Percentiles rank a stretch among this genome's conserved stretches.
phyloP scores from a whole-genome alignment of 768 basidiomycete species.

The Boletus bicolor region DNA sequence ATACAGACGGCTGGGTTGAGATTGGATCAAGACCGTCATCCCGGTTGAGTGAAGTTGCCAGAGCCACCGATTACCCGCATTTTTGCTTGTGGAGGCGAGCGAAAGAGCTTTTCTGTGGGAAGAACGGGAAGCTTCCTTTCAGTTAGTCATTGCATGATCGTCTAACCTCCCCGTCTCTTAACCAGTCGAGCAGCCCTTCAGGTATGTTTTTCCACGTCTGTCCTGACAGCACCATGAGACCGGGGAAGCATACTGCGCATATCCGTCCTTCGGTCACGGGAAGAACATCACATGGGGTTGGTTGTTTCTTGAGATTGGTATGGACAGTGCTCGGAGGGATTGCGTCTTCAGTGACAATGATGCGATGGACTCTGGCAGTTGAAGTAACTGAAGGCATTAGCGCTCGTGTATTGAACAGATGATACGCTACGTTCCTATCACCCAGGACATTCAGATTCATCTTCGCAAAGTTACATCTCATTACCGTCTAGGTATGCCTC shows the following conservation, averaged over 20 bases:
- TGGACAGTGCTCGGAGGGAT: neutral
- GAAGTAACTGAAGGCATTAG: slow-evolving; percentile 5
- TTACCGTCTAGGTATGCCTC: slow-evolving; percentile 75
- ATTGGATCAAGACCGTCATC: slow-evolving; percentile 45
- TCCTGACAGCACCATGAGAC: too few relatives aligned
- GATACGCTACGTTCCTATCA: slow-evolving; percentile 18
- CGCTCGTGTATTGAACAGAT: slow-evolving; percentile 15
- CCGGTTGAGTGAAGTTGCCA: slow-evolving; percentile 22
- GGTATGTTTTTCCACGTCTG: neutral
- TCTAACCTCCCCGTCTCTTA: neutral
- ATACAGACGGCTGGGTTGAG: slow-evolving; percentile 61
- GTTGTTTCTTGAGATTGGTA: neutral
- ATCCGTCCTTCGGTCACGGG: neutral
- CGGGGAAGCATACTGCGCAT: neutral
- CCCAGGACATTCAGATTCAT: slow-evolving; percentile 6
- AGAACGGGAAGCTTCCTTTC: neutral
- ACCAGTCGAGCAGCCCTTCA: neutral
- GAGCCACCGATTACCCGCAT: neutral
- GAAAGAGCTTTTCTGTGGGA: neutral
- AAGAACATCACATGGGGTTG: neutral
- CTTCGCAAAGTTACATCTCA: slow-evolving; percentile 9
- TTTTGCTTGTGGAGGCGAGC: neutral
- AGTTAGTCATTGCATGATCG: neutral
- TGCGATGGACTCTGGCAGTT: neutral
- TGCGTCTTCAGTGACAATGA: neutral